Conservation (phyloP, 768 basidiomycete species). For the Agaricus subrufescens region DNA sequence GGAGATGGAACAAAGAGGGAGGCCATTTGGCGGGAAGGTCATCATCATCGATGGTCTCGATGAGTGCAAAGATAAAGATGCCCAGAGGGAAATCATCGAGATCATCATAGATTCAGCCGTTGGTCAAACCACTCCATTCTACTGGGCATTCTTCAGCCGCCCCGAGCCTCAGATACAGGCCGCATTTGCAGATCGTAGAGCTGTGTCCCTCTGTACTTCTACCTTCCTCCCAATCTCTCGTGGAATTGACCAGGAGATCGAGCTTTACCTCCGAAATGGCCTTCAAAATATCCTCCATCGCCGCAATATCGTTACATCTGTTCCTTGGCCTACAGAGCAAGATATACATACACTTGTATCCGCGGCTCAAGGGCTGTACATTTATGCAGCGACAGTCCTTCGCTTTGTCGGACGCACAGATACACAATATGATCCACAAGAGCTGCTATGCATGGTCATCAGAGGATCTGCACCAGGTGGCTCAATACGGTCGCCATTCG, state of each 20-base stretch:
- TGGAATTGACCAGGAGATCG: too few species aligned
- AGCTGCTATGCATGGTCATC: conserved; percentile 11
- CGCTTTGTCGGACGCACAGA: conserved; percentile 7
- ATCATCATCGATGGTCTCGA: conserved; percentile 3
- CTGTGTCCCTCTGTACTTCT: background rate
- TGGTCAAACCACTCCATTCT: background rate
- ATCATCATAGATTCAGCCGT: background rate
- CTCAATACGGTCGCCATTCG: background rate
- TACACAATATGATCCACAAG: background rate
- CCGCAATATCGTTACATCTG: too few species aligned
- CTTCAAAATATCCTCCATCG: too few species aligned
- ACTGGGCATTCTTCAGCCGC: conserved; percentile 3
- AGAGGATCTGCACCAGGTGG: conserved; percentile 7
- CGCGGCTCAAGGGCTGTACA: too few species aligned
- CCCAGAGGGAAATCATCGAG: background rate
- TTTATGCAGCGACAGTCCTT: too few species aligned
- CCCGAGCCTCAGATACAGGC: background rate
- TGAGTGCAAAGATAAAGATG: background rate
- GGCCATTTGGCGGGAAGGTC: background rate
- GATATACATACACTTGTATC: too few species aligned
- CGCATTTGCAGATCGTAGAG: background rate
- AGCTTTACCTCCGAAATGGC: too few species aligned
- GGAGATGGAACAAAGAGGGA: background rate
- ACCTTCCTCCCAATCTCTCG: background rate
- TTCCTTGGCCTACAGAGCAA: too few species aligned